A percentile compares a stretch with the other conserved stretches of the same genome.
These are phyloP conservation scores for Chaetomium cochliodes DNA, from an alignment of 495 filamentous ascomycete species.

Conservation along the genomic window DNA sequence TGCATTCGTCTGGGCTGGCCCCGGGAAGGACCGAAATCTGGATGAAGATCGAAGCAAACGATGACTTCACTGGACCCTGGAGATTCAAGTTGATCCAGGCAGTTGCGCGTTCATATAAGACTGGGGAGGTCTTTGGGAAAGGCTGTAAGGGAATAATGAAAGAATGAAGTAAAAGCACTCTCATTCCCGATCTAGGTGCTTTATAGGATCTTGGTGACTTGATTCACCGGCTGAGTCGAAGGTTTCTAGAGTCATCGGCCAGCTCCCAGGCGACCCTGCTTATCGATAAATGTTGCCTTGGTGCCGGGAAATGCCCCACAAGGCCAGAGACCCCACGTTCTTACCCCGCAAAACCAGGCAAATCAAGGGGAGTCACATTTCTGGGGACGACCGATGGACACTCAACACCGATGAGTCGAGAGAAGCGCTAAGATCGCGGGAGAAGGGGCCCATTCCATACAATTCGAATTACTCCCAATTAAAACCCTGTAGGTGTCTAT, in stretches of 20 bases:
- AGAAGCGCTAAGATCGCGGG: no score
- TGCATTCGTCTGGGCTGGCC: conserved; percentile 21
- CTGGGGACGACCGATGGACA: no score
- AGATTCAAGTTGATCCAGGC: neutral
- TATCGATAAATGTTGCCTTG: conserved; percentile 21
- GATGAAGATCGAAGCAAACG: neutral
- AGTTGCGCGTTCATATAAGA: neutral
- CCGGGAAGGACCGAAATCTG: neutral
- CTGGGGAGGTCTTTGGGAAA: no score
- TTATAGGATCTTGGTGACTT: conserved; percentile 2
- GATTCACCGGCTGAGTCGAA: conserved; percentile 38
- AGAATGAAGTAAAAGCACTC: neutral
- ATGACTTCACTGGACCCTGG: conserved; percentile 28
- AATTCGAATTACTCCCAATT: no score
- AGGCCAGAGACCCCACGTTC: neutral
- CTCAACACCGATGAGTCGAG: no score
- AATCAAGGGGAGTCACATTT: neutral
- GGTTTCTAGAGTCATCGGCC: conserved; percentile 30
- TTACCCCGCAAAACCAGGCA: neutral
- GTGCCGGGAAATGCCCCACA: neutral
- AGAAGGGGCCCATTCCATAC: no score
- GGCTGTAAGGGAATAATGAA: no score
- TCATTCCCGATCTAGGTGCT: neutral
- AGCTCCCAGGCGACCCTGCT: neutral
- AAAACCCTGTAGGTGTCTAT: no score